These are phyloP conservation scores for Microcyclospora pomicola DNA, from an alignment of 2,329 filamentous ascomycete genomes.

Conservation along the genomic window DNA sequence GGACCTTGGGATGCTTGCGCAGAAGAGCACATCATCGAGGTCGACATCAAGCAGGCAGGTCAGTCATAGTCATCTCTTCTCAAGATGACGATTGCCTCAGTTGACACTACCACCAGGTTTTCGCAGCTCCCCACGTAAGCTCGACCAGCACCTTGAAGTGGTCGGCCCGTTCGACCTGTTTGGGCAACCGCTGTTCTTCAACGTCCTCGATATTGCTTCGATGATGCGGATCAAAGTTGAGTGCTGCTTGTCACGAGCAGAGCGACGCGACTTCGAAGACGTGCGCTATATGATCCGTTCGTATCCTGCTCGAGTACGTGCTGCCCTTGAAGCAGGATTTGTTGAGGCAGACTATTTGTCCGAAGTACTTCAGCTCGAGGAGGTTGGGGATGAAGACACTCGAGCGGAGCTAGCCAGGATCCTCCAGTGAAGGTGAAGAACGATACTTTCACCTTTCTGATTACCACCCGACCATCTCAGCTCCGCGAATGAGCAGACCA, in stretches of 20 bases:
- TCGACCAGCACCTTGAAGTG: slow-evolving; percentile 1
- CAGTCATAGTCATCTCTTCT: too few species aligned
- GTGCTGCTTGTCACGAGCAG: slow-evolving; percentile 2
- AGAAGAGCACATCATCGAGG: slow-evolving; percentile 2
- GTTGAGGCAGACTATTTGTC: too few species aligned
- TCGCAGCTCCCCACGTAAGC: slow-evolving; percentile 1
- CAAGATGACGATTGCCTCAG: too few species aligned
- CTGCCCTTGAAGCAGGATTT: too few species aligned
- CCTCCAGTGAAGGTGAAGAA: too few species aligned
- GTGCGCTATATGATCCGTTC: slow-evolving; percentile 1
- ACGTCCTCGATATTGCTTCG: slow-evolving; percentile 2
- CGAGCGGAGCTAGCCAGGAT: too few species aligned
- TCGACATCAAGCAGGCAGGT: slow-evolving; percentile 5
- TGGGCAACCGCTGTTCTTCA: slow-evolving; percentile 1
- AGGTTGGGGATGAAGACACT: too few species aligned
- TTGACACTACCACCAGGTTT: not conserved
- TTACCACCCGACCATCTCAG: too few species aligned
- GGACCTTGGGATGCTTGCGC: slow-evolving; percentile 1
- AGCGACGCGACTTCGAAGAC: slow-evolving; percentile 3
- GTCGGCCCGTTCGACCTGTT: slow-evolving; percentile 3
- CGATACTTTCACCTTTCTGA: too few species aligned
- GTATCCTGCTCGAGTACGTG: not conserved
- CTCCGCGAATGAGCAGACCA: too few species aligned
- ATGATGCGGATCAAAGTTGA: slow-evolving; percentile 5
- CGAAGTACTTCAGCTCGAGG: too few species aligned